These are phyloP conservation scores for Candida ortonii DNA, from an alignment of 805 yeast species.

Conservation along the genomic window DNA sequence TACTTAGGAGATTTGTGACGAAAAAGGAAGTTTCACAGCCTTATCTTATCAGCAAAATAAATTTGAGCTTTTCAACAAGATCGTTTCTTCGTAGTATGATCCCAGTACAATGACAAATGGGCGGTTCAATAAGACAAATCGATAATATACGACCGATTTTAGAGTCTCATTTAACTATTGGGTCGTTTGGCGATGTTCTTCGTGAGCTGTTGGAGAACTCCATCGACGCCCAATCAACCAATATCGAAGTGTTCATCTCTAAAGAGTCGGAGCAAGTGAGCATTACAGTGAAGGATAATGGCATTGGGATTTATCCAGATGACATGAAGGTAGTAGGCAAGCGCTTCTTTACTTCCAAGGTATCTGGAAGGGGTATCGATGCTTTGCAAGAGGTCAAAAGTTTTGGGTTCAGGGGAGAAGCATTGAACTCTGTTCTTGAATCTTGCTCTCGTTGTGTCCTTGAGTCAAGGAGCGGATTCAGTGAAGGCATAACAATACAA, in stretches of 20 bases:
- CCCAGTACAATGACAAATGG: constrained; percentile 3
- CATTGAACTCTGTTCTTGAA: constrained; percentile 53
- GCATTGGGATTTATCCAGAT: constrained; percentile 56
- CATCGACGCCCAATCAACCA: constrained; percentile 49
- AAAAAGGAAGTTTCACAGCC: too few relatives aligned
- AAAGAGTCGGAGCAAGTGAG: constrained; percentile 28
- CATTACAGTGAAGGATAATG: constrained; percentile 61
- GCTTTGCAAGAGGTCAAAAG: constrained; percentile 41
- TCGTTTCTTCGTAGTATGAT: neutral
- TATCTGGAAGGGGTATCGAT: constrained; percentile 18
- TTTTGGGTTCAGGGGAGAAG: constrained; percentile 74
- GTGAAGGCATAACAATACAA: constrained; percentile 1
- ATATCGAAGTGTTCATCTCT: constrained; percentile 29
- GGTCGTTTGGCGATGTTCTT: constrained; percentile 40
- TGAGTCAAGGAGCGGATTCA: constrained; percentile 1
- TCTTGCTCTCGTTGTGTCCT: constrained; percentile 42
- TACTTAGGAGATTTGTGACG: too few relatives aligned
- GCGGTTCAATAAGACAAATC: constrained; percentile 3
- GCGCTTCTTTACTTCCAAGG: constrained; percentile 56
- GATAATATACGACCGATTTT: constrained; percentile 6
- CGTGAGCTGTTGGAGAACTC: constrained; percentile 54
- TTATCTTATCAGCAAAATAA: neutral
- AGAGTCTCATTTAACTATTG: constrained; percentile 33
- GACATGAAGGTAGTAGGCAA: constrained; percentile 48
- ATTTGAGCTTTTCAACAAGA: neutral